phyloP scores from a whole-genome alignment of 1,284 basidiomycete genomes.

The Anthracocystis walkeri region DNA sequence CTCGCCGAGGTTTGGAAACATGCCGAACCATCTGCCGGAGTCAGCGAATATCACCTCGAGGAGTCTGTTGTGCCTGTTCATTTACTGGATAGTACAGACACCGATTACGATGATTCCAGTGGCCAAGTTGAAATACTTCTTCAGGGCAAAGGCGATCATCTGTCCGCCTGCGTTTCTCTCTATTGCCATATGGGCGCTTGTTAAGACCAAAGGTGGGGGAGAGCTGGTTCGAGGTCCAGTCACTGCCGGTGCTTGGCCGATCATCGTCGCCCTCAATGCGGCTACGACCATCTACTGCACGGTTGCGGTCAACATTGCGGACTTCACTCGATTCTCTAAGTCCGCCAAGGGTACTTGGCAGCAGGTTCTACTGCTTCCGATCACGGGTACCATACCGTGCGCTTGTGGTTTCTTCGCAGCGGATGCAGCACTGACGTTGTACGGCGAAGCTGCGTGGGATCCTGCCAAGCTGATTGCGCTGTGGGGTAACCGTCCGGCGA shows the following conservation, averaged over 20 bases:
- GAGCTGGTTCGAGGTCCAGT: constrained; percentile 23
- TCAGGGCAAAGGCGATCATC: constrained; percentile 27
- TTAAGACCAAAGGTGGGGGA: constrained; percentile 17
- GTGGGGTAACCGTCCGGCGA: constrained; percentile 16
- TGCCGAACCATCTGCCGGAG: constrained; percentile 27
- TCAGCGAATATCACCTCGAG: constrained; percentile 27
- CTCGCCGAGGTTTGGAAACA: constrained; percentile 25
- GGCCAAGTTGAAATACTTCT: constrained; percentile 27
- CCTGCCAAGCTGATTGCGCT: constrained; percentile 24
- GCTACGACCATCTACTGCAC: constrained; percentile 35
- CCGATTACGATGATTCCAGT: constrained; percentile 36
- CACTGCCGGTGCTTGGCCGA: constrained; percentile 30
- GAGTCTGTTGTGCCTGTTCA: constrained; percentile 31
- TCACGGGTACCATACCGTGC: constrained; percentile 32
- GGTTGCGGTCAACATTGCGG: constrained; percentile 32
- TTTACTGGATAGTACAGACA: constrained; percentile 31
- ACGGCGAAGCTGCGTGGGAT: constrained; percentile 34
- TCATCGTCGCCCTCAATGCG: constrained; percentile 26
- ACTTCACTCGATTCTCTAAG: constrained; percentile 29
- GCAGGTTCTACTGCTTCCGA: constrained; percentile 26
- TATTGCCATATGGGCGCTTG: constrained; percentile 33
- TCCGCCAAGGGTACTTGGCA: constrained; percentile 31
- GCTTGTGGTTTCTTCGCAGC: constrained; percentile 37
- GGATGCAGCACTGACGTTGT: constrained; percentile 19
- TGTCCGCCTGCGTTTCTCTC: constrained; percentile 31